phyloP scores from a whole-genome alignment of 495 filamentous ascomycete genomes.

The Aspergillus cavernicola region DNA sequence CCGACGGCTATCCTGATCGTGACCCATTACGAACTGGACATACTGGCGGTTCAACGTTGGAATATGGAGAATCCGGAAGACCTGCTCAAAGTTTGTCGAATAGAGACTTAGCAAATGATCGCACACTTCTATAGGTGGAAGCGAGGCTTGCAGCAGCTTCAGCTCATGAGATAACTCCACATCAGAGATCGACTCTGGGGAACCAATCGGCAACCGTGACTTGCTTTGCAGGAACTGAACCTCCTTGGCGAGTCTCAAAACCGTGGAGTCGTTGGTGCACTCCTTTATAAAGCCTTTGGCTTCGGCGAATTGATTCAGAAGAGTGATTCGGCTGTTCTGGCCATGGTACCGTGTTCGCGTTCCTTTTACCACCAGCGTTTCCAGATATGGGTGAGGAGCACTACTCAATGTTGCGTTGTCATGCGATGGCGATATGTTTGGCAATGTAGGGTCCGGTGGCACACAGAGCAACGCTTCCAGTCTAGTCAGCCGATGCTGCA shows the following conservation, averaged over 20 bases:
- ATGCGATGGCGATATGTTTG: no score
- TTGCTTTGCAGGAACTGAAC: constrained; percentile 29
- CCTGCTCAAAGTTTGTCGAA: constrained; percentile 22
- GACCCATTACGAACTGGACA: no score
- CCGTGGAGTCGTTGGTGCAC: constrained; percentile 14
- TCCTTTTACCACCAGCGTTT: constrained; percentile 25
- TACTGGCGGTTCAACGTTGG: constrained; percentile 25
- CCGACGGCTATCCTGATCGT: constrained; percentile 8
- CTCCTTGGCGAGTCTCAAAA: constrained; percentile 24
- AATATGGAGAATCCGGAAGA: constrained; percentile 23
- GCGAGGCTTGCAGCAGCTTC: no score
- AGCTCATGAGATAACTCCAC: no score
- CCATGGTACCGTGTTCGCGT: constrained; percentile 25
- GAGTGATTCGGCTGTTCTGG: constrained; percentile 21
- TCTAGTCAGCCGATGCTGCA: constrained; percentile 22
- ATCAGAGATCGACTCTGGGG: constrained; percentile 8
- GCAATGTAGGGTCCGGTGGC: not conserved
- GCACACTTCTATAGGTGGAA: constrained; percentile 8
- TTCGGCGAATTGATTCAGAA: constrained; percentile 25
- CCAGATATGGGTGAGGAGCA: constrained; percentile 5
- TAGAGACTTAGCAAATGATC: constrained; percentile 24
- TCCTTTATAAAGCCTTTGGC: constrained; percentile 25
- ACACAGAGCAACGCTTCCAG: constrained; percentile 21
- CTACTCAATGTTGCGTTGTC: not conserved
- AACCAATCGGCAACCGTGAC: constrained; percentile 2